Evolutionary conservation across 148 eudicot species (phyloP).

Genomic region (Camellia lanceoleosa): DNA sequence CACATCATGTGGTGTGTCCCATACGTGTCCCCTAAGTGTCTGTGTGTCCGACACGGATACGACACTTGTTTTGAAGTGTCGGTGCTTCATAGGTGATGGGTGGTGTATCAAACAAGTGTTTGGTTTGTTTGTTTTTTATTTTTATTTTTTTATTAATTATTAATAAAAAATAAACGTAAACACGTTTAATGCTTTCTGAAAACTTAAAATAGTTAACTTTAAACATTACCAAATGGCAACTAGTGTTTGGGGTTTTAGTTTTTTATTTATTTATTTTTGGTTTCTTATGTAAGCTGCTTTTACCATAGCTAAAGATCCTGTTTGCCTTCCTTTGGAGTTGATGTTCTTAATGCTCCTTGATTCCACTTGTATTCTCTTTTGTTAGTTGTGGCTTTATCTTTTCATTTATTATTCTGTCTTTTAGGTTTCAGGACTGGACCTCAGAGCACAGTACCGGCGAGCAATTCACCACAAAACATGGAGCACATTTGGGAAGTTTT

Average conservation of each 20-base stretch:
- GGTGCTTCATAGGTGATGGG: too few species aligned
- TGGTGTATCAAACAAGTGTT: too few species aligned
- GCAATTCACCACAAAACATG: slow-evolving; percentile 32
- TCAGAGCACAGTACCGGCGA: slow-evolving; percentile 43
- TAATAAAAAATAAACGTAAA: too few species aligned
- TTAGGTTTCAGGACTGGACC: slow-evolving; percentile 64
- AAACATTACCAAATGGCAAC: not conserved
- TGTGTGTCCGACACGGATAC: too few species aligned
- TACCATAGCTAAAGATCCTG: not conserved
- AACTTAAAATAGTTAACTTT: too few species aligned
- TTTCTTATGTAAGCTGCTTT: not conserved
- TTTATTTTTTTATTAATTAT: too few species aligned
- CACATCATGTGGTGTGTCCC: too few species aligned
- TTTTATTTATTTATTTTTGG: too few species aligned
- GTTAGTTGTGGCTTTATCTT: not conserved
- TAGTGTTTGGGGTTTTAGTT: not conserved
- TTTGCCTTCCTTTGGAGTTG: not conserved
- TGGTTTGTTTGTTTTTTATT: too few species aligned
- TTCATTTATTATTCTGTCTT: not conserved
- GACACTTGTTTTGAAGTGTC: too few species aligned
- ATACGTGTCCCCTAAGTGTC: too few species aligned
- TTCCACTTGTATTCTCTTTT: not conserved
- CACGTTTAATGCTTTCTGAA: too few species aligned
- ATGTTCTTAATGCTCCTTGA: not conserved
- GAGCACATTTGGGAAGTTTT: slow-evolving; percentile 30